A percentile compares a stretch with the other conserved stretches of the same genome.
Conservation (phyloP, 2,329 filamentous ascomycete genomes). For the Hypoxylon sp. region DNA sequence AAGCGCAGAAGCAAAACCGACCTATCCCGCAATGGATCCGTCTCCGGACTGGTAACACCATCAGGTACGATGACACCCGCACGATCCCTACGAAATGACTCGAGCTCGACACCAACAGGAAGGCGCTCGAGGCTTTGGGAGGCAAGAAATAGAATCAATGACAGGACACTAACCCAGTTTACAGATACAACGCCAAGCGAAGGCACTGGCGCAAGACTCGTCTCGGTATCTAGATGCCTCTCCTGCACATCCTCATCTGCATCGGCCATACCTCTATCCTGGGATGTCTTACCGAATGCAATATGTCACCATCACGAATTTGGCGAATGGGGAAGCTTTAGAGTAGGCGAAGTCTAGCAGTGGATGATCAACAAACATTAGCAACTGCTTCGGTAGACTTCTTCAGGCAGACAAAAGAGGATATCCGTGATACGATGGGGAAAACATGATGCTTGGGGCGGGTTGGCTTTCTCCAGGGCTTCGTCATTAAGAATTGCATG, state of each 20-base stretch:
- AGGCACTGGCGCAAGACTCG: conserved; percentile 99
- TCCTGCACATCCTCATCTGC: conserved; percentile 52
- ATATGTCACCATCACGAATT: conserved; percentile 34
- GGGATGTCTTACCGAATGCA: conserved; percentile 35
- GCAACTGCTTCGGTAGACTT: conserved; percentile 29
- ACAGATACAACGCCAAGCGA: conserved; percentile 99
- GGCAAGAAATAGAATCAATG: conserved; percentile 6
- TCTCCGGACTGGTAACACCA: conserved; percentile 98
- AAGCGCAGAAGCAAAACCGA: conserved; percentile 99
- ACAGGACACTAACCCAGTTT: conserved; percentile 35
- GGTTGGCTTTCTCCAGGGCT: conserved; percentile 49
- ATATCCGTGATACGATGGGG: conserved; percentile 30
- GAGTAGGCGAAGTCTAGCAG: conserved; percentile 30
- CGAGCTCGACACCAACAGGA: conserved; percentile 10
- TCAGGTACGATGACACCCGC: conserved; percentile 78
- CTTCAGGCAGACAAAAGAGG: conserved; percentile 10
- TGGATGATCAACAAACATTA: conserved; percentile 30
- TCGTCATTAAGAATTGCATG: conserved; percentile 55
- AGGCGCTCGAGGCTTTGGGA: not conserved
- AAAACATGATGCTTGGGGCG: conserved; percentile 42
- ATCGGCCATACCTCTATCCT: conserved; percentile 40
- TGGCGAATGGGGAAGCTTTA: conserved; percentile 28
- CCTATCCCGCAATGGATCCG: conserved; percentile 99
- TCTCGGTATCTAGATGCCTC: conserved; percentile 91
- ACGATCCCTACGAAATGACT: conserved; percentile 25